Evolutionary conservation across 1,284 basidiomycete species (phyloP).

Genomic region (Meira nashicola): DNA sequence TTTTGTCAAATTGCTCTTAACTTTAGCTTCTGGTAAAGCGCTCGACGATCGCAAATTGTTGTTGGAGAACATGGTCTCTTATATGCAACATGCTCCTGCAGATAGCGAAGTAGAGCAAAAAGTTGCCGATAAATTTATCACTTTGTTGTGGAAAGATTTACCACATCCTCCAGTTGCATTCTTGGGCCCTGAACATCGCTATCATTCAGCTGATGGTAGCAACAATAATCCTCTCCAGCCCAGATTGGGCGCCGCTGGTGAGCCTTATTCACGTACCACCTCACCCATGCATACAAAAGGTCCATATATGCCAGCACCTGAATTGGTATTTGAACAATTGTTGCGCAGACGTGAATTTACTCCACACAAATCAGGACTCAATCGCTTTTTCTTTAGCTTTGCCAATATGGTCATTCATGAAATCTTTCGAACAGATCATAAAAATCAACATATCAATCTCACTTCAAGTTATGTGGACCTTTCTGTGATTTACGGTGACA

Average conservation of each 20-base stretch:
- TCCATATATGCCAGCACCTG: slow-evolving; percentile 15
- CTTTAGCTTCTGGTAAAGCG: slow-evolving; percentile 13
- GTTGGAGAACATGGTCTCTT: slow-evolving; percentile 30
- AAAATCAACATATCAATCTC: slow-evolving; percentile 59
- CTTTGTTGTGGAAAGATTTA: slow-evolving; percentile 58
- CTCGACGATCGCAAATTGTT: slow-evolving; percentile 39
- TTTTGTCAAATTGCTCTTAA: slow-evolving; percentile 14
- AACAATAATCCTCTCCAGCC: slow-evolving; percentile 69
- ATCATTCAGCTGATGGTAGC: slow-evolving; percentile 48
- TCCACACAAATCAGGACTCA: slow-evolving; percentile 31
- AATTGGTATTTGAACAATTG: slow-evolving; percentile 20
- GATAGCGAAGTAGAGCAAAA: slow-evolving; percentile 16
- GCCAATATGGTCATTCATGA: slow-evolving; percentile 46
- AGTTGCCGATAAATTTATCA: slow-evolving; percentile 18
- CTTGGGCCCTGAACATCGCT: slow-evolving; percentile 56
- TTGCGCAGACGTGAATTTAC: slow-evolving; percentile 15
- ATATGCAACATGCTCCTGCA: slow-evolving; percentile 28
- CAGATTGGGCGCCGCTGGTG: slow-evolving; percentile 67
- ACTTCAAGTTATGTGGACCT: slow-evolving; percentile 72
- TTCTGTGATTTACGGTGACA: slow-evolving; percentile 68
- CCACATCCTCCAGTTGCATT: slow-evolving; percentile 68
- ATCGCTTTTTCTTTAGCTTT: slow-evolving; percentile 36
- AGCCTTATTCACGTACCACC: slow-evolving; percentile 70
- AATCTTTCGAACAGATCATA: slow-evolving; percentile 31
- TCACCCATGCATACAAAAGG: slow-evolving; percentile 56